Base-by-base conservation (phyloP, 345 rosid genomes). In the Pistacia integerrima region DNA sequence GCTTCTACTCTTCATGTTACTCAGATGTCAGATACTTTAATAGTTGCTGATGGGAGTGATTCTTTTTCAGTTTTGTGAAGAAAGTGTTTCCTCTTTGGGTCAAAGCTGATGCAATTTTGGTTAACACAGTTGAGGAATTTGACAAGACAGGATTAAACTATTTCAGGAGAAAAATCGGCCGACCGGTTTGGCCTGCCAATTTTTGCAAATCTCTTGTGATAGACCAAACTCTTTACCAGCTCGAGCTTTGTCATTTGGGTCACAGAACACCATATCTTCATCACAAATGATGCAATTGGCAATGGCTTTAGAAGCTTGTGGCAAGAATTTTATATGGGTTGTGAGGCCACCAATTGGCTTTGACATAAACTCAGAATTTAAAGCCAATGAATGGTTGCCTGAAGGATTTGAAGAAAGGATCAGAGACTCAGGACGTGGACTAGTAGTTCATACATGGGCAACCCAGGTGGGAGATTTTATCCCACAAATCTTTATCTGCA, bases 141-240 rank as follows among this genome's bases (percentile, higher is more conserved):
- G 88, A 84, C 69, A 57, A 16, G 25, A 4, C 72, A 3, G 90
- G 88, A 20, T 44, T 87, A 61, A 58, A 0, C 3, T 87, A 84
- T 44, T 82, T 87, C 22, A 62, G 65, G 56, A 56, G 76, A 71
- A 82, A 84, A 60, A 20, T 81, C 6, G 69, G 72, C n/a, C 38
- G 14, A 48, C 84, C 82, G 1, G 80, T 76, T 18, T 82, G 83
- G 88, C 38, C 85, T n/a, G n/a, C n/a, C n/a, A n/a, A n/a, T n/a
- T n/a, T n/a, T n/a, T n/a, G n/a, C n/a, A n/a, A n/a, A n/a, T n/a
- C n/a, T n/a, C n/a, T n/a, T n/a, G n/a, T n/a, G n/a, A n/a, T n/a
- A n/a, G n/a, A n/a, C n/a, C n/a, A n/a, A n/a, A n/a, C n/a, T n/a
- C n/a, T n/a, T n/a, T n/a, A n/a, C n/a, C n/a, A n/a, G n/a, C 58